phyloP scores from a whole-genome alignment of 1,284 basidiomycete genomes.

The Anthracocystis panici-leucophaei region DNA sequence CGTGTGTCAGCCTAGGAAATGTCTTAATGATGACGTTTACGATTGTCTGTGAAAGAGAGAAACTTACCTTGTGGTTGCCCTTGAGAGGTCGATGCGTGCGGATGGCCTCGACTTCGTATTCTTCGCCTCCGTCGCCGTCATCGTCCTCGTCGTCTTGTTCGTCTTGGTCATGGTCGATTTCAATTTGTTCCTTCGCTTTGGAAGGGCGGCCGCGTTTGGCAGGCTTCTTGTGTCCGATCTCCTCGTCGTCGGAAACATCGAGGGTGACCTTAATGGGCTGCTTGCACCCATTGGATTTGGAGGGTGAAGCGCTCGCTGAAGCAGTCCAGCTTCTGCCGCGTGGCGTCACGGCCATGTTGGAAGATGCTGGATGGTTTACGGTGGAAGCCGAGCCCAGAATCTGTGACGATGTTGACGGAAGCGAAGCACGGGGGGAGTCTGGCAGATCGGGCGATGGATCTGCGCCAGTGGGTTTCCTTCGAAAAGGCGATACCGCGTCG shows the following conservation, averaged over 20 bases:
- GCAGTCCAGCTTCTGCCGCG: constrained; percentile 28
- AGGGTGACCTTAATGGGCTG: constrained; percentile 9
- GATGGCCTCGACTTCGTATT: constrained; percentile 51
- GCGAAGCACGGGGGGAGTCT: neutral
- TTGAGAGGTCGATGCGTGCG: constrained; percentile 27
- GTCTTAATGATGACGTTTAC: too few species aligned
- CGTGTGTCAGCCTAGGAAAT: neutral
- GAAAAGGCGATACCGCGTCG: constrained; percentile 24
- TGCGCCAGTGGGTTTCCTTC: constrained; percentile 22
- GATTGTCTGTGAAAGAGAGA: neutral
- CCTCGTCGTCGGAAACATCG: constrained; percentile 24
- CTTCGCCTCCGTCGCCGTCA: constrained; percentile 19
- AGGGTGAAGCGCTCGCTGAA: constrained; percentile 24
- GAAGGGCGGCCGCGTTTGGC: constrained; percentile 4
- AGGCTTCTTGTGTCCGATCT: constrained; percentile 12
- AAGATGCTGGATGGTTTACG: neutral
- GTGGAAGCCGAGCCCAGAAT: neutral
- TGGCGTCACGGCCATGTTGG: constrained; percentile 22
- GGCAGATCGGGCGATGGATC: neutral
- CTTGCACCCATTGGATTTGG: constrained; percentile 27
- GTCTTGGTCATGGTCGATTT: constrained; percentile 30
- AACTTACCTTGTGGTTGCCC: constrained; percentile 24
- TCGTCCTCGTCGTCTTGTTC: constrained; percentile 27
- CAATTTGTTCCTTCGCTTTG: constrained; percentile 14
- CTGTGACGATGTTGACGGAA: neutral